Conservation (phyloP, 2,329 filamentous ascomycete genomes). For the Rutstroemia sp. region DNA sequence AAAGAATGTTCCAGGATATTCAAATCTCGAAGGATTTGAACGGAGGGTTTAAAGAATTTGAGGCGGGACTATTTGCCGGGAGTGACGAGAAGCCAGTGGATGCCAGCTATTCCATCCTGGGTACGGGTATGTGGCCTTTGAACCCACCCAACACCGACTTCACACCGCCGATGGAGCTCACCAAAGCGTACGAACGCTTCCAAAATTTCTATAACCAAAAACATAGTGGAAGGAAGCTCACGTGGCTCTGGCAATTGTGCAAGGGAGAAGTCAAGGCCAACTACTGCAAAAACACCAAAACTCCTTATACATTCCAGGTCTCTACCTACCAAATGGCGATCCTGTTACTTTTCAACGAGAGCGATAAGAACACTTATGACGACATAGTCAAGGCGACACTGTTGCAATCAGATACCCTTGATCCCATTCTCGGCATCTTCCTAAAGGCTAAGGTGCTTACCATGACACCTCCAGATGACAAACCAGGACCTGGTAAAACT, state of each 20-base stretch:
- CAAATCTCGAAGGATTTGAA: conserved; percentile 98
- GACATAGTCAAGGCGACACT: conserved; percentile 79
- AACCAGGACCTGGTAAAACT: conserved; percentile 68
- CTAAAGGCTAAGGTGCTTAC: conserved; percentile 87
- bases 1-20: conserved; percentile 99
- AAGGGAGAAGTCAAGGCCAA: conserved; percentile 95
- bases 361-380: conserved; percentile 75
- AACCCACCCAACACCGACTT: conserved; percentile 83
- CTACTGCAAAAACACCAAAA: conserved; percentile 83
- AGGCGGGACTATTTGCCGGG: conserved; percentile 56
- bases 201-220: conserved; percentile 90
- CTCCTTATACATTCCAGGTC: conserved; percentile 93
- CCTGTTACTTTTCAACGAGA: conserved; percentile 88
- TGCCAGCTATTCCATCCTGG: conserved; percentile 84
- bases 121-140: conserved; percentile 96
- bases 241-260: conserved; percentile 97
- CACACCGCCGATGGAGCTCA: conserved; percentile 76
- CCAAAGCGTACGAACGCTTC: conserved; percentile 84
- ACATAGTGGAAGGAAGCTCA: conserved; percentile 91
- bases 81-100: conserved; percentile 65
- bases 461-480: conserved; percentile 63
- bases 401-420: conserved; percentile 72
- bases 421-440: conserved; percentile 78
- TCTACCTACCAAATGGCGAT: conserved; percentile 98
- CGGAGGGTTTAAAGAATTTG: conserved; percentile 73